Evolutionary conservation across 192 early-diverging fungal species (phyloP), one percentile per base, ranked within the genome.

Genomic region (Coemansia sp.): DNA sequence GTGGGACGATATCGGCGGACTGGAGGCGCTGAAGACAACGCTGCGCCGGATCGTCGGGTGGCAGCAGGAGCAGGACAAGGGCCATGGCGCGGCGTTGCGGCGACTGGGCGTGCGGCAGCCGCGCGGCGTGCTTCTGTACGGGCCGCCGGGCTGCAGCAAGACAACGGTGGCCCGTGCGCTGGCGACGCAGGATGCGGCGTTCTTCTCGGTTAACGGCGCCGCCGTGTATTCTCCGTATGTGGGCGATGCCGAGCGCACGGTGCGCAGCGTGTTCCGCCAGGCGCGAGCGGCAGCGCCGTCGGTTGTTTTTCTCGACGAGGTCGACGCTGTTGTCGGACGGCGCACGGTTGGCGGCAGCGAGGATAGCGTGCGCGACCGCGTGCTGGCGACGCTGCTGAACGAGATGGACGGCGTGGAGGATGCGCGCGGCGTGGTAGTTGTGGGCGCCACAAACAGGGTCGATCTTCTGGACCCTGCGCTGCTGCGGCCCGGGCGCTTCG

Each of bases 371-470:
- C 80, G 68, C 37, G 76, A 72, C 55, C 74, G 75, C 32, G 56
- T 70, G 8, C 39, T 72, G 19, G 69, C 74, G 32, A 79, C 64
- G n/a, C 40, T 74, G 64, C 74, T 70, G 22, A 83, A 83, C 46
- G 81, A 99, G 85, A 90, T 96, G 81, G 98, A 99, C 79, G 96
- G 98, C 64, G 87, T 96, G 43, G 97, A 95, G 43, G 76, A 93
- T 40, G 92, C 94, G 87, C 94, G 96, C 78, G 86, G 96, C 13
- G 77, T 99, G 58, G 92, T 97, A 74, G 95, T 98, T 75, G 95
- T 99, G 90, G 98, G 96, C 88, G 98, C 98, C 2, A 99, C 98
- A 9, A 99, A 99, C 83, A 86, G 98, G 55, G 93, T 96, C 2
- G 97, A 99, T 71, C 95, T 95, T 56, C 81, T 99, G 58, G 98